Base-by-base conservation (phyloP, 805 yeast genomes). In the Cyberlindnera americana region DNA sequence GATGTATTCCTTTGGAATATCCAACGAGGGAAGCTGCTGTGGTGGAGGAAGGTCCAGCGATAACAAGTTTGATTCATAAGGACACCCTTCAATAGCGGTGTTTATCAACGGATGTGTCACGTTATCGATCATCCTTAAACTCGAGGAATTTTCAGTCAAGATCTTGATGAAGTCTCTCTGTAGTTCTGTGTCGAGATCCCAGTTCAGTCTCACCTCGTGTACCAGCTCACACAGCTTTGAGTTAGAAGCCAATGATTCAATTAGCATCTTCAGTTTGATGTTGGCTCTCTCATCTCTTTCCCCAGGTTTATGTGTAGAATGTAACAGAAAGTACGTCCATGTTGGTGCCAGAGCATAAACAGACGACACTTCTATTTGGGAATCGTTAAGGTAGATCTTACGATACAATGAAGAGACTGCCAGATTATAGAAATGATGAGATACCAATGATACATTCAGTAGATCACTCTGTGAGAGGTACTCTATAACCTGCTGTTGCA, bases 361-460 rank as follows among this genome's bases (percentile, higher is more conserved):
- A 22, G 59, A 59, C 15, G 67, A 61, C 25, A 48, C 47, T 16
- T 66, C 70, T n/a, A 68, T 66, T 19, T 55, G 57, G 13, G 70
- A 63, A 41, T 68, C 72, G 40, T 68, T 68, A 16, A 68, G 49
- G 40, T 68, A 68, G 6, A 68, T 61, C 35, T 61, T 53, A 23
- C 64, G 54, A 43, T 68, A 68, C 8, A 68, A 37, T 11, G 61
- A 40, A 29, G 54, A 53, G 4, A 57, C 54, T 1, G 67, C 63
- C 3, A 68, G 41, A 18, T 48, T 38, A 33, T 66, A 47, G 33
- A 57, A 58, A 19, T 54, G 47, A 29, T 46, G 57, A 17, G 57
- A 61, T 5, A 62, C 50, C 8, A 52, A 33, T 2, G 64, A 46
- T 9, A 60, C 33, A 1, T 26, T 40, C 3, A 64, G 34, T 17